Conservation (phyloP, 306 rosid species). For the Cucurbita ficifolia region DNA sequence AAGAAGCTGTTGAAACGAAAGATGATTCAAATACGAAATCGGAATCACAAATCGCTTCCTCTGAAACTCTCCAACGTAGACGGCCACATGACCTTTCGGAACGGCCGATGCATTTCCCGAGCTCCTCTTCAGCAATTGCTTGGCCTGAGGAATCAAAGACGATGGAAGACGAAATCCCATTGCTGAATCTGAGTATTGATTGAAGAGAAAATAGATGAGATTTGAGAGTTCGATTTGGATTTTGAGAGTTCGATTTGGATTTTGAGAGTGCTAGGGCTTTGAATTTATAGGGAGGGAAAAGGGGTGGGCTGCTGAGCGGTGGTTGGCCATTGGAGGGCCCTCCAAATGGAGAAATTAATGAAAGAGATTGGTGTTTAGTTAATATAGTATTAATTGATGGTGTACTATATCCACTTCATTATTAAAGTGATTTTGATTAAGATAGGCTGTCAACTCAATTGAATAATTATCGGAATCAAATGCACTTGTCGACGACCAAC, state of each 20-base stretch:
- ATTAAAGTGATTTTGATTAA: not conserved
- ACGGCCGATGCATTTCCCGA: not conserved
- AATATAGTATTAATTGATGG: not conserved
- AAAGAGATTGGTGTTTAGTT: too few relatives aligned
- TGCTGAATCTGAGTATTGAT: not conserved
- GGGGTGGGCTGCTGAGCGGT: not conserved
- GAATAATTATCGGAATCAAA: not conserved
- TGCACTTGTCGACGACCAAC: not conserved
- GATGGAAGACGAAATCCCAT: conserved; percentile 7
- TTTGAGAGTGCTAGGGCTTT: not conserved
- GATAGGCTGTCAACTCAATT: not conserved
- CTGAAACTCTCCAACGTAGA: conserved; percentile 15
- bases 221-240: not conserved
- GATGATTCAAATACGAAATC: conserved; percentile 10
- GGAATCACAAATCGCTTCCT: conserved; percentile 16
- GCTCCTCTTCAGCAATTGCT: conserved; percentile 1
- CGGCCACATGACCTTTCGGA: conserved; percentile 15
- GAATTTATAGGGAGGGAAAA: not conserved
- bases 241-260: not conserved
- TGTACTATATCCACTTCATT: not conserved
- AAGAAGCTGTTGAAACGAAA: conserved; percentile 10
- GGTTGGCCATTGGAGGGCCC: not conserved
- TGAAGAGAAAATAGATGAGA: not conserved
- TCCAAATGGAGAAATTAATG: too few relatives aligned
- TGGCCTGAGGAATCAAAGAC: conserved; percentile 2